phyloP scores from a whole-genome alignment of 331 rosid species.

The Quercus lobata region DNA sequence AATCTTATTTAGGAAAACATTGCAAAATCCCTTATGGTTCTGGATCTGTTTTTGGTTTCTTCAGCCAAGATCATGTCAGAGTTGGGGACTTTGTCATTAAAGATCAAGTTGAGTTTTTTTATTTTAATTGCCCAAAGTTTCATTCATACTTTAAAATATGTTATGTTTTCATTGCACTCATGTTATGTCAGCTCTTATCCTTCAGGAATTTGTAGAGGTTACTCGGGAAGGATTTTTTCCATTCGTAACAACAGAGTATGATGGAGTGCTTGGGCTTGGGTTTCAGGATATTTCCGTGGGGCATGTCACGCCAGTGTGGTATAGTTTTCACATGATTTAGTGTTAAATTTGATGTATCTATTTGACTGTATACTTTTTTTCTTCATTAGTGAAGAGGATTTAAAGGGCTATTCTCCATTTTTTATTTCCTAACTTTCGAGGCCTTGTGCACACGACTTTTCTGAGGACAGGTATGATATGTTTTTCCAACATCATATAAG shows the following conservation, averaged over 20 bases:
- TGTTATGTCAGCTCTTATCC: constrained; percentile 14
- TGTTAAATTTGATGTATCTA: background rate
- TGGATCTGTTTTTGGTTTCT: constrained; percentile 64
- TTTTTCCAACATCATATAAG: constrained; percentile 39
- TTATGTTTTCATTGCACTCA: constrained; percentile 22
- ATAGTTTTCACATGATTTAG: constrained; percentile 15
- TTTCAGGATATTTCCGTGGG: constrained; percentile 54
- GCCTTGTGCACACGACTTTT: background rate
- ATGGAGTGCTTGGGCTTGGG: constrained; percentile 86
- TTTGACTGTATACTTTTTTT: background rate
- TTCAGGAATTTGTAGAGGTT: constrained; percentile 65
- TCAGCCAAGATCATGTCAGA: constrained; percentile 56
- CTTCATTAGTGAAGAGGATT: background rate
- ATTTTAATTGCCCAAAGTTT: background rate
- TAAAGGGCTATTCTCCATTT: background rate
- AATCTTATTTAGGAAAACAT: constrained; percentile 43
- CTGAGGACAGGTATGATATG: constrained; percentile 63
- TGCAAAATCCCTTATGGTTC: constrained; percentile 70
- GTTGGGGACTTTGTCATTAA: constrained; percentile 54
- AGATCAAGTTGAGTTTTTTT: constrained; percentile 49
- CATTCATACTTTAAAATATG: background rate
- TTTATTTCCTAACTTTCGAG: background rate
- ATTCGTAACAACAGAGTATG: constrained; percentile 49
- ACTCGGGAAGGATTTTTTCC: constrained; percentile 48
- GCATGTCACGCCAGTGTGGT: constrained; percentile 70